A percentile compares a stretch with the other conserved stretches of the same genome.
Evolutionary conservation across 2,329 filamentous ascomycete genomes (phyloP).

Genomic region (Colletotrichum zoysiae): DNA sequence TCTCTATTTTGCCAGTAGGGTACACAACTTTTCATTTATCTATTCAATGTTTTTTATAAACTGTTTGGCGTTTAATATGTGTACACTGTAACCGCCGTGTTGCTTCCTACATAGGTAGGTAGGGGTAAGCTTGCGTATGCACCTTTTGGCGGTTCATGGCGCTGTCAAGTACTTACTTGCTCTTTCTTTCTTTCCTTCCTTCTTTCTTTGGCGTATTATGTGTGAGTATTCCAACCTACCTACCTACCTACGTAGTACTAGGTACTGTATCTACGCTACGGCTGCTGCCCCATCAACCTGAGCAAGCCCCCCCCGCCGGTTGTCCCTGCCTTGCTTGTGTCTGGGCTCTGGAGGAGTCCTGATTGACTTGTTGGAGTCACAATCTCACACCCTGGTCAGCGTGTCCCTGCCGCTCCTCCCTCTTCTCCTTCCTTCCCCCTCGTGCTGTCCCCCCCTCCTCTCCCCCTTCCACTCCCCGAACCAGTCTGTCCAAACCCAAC

Average conservation of each 20-base stretch:
- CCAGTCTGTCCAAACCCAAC: conserved; percentile 34
- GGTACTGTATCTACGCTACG: conserved; percentile 8
- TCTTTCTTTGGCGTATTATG: not conserved
- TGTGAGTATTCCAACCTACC: conserved; percentile 1
- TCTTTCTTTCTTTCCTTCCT: not conserved
- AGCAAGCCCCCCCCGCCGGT: conserved; percentile 4
- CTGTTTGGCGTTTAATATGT: not conserved
- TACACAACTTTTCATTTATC: not conserved
- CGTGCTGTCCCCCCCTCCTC: not conserved
- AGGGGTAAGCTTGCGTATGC: too few species aligned
- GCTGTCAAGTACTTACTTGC: conserved; percentile 11
- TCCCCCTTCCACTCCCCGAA: conserved; percentile 14
- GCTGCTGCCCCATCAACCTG: conserved; percentile 39
- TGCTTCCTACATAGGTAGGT: too few species aligned
- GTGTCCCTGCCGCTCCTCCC: conserved; percentile 25
- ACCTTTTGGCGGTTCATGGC: conserved; percentile 11
- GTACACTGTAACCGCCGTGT: not conserved
- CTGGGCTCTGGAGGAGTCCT: conserved; percentile 8
- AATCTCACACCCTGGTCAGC: conserved; percentile 21
- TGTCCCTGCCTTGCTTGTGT: conserved; percentile 22
- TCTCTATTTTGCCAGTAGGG: not conserved
- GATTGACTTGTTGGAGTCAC: conserved; percentile 26
- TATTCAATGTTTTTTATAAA: too few species aligned
- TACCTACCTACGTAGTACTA: too few species aligned
- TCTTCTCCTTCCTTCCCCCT: conserved; percentile 6